phyloP scores from a whole-genome alignment of 2,329 filamentous ascomycete genomes.

The Claviceps pazoutovae region DNA sequence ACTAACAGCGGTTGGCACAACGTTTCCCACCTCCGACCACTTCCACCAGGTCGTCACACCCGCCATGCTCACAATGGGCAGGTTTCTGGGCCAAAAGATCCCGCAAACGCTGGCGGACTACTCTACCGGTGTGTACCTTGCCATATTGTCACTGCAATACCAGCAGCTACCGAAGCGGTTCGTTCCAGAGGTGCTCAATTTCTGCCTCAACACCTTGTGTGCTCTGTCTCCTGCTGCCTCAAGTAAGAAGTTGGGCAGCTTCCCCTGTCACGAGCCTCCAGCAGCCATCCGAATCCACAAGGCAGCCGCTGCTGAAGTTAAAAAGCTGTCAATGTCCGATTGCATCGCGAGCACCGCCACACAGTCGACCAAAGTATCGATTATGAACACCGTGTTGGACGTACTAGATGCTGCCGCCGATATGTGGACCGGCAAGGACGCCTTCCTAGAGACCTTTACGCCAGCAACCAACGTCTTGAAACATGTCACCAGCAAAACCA shows the following conservation, averaged over 20 bases:
- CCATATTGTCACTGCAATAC: constrained; percentile 67
- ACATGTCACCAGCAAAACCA: constrained; percentile 43
- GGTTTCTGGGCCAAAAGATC: constrained; percentile 68
- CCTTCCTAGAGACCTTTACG: constrained; percentile 67
- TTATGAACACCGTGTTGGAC: constrained; percentile 47
- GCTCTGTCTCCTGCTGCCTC: constrained; percentile 46
- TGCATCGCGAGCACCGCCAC: constrained; percentile 28
- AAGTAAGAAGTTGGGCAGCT: constrained; percentile 34
- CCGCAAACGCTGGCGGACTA: constrained; percentile 53
- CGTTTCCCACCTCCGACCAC: constrained; percentile 92
- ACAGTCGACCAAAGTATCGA: constrained; percentile 37
- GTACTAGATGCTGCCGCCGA: constrained; percentile 56
- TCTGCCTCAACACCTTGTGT: constrained; percentile 59
- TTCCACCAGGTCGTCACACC: constrained; percentile 94
- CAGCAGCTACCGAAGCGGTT: constrained; percentile 75
- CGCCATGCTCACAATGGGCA: constrained; percentile 68
- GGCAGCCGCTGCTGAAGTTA: constrained; percentile 25
- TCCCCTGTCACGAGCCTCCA: constrained; percentile 46
- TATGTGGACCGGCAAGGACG: constrained; percentile 57
- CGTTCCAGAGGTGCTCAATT: constrained; percentile 78
- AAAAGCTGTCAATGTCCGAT: constrained; percentile 47
- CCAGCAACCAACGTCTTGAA: constrained; percentile 46
- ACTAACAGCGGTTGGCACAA: constrained; percentile 68
- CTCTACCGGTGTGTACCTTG: constrained; percentile 63
- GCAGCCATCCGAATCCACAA: constrained; percentile 35